phyloP scores from a whole-genome alignment of 345 rosid species.

The Lagerstroemia speciosa region DNA sequence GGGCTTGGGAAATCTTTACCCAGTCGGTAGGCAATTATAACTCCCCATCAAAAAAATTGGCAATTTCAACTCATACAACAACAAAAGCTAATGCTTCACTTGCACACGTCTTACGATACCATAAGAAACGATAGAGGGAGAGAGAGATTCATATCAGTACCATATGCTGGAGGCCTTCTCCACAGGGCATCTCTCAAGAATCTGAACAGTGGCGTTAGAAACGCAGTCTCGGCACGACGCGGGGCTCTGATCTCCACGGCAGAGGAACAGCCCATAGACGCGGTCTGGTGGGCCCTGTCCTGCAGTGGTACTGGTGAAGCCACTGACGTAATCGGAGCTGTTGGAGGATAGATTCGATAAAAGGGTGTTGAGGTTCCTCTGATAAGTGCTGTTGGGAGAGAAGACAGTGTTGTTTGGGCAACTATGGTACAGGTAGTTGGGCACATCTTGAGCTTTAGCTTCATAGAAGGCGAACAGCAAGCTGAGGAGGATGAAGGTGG shows the following conservation, averaged over 20 bases:
- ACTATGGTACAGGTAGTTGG: not conserved
- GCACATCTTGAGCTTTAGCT: constrained; percentile 1
- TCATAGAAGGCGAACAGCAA: not conserved
- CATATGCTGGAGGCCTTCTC: constrained; percentile 15
- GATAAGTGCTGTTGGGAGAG: not conserved
- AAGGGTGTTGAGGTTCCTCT: constrained; percentile 13
- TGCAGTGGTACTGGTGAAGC: constrained; percentile 14
- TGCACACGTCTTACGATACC: too few relatives aligned
- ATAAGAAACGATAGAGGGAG: not conserved
- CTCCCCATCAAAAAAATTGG: too few relatives aligned
- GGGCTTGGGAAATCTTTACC: too few relatives aligned
- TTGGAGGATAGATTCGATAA: constrained; percentile 12
- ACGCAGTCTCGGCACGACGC: constrained; percentile 16
- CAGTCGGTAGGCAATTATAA: too few relatives aligned
- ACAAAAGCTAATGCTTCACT: too few relatives aligned
- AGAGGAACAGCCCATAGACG: constrained; percentile 25
- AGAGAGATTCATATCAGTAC: constrained; percentile 5
- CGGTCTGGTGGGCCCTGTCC: constrained; percentile 9
- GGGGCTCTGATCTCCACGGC: constrained; percentile 22
- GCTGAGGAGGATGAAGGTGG: not conserved
- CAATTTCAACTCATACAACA: too few relatives aligned
- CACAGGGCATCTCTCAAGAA: constrained; percentile 14
- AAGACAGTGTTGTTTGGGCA: constrained; percentile 10
- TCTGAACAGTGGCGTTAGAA: constrained; percentile 5
- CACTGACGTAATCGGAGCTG: not conserved